Conservation (phyloP, 371 early-diverging fungal genomes). For the Agmasoma carcini region DNA sequence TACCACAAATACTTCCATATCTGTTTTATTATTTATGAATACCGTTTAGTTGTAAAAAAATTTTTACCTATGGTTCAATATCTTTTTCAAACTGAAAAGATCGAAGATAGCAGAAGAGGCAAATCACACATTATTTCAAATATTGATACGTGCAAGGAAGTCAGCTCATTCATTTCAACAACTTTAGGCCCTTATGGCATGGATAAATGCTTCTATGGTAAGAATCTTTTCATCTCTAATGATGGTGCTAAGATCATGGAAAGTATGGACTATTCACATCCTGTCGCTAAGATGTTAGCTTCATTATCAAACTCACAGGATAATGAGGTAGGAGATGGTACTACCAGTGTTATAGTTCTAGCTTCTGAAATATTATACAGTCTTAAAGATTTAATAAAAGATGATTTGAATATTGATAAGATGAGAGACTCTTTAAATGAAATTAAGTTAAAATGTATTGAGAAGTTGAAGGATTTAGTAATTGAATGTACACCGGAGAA, state of each 20-base stretch:
- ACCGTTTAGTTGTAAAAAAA: conserved; percentile 8
- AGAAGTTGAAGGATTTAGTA: conserved; percentile 18
- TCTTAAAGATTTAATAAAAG: conserved; percentile 77
- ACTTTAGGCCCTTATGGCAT: conserved; percentile 97
- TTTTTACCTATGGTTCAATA: conserved; percentile 16
- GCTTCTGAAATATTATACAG: conserved; percentile 85
- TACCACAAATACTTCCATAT: too few species aligned
- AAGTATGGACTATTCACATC: conserved; percentile 88
- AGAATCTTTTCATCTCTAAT: conserved; percentile 86
- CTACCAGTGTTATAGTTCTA: conserved; percentile 90
- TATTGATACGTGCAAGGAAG: conserved; percentile 80
- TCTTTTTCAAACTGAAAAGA: conserved; percentile 60
- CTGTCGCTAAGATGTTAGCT: conserved; percentile 87
- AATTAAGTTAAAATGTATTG: conserved; percentile 59
- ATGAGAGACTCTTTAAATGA: conserved; percentile 79
- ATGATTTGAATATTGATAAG: conserved; percentile 75
- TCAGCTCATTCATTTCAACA: conserved; percentile 81
- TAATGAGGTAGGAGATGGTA: conserved; percentile 98
- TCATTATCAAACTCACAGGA: conserved; percentile 94
- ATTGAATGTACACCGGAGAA: conserved; percentile 57
- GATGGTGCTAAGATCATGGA: conserved; percentile 99
- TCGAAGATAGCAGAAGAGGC: conserved; percentile 93
- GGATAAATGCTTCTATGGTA: conserved; percentile 96
- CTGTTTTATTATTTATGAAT: too few species aligned
- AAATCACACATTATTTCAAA: conserved; percentile 88